Base-by-base conservation (phyloP, 106 monocot species). In the Hemerocallis citrina region DNA sequence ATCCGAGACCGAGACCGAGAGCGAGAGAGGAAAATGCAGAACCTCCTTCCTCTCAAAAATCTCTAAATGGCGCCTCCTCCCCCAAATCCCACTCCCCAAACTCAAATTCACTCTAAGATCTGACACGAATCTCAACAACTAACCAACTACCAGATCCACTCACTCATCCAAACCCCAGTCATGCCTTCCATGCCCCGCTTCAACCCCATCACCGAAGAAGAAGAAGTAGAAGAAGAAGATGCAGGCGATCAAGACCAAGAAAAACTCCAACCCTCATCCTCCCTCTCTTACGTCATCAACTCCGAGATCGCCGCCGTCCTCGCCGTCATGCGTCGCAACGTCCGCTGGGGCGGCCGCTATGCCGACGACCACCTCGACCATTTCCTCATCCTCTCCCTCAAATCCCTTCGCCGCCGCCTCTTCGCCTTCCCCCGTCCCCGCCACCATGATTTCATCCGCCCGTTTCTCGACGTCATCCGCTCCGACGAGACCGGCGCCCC, bases 401-500 rank as follows among this genome's bases (percentile, higher is more conserved):
- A 89, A 65, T 67, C 80, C 21, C 67, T 94, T 13, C 79, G 94
- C 38, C 63, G 79, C 29, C 77, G 58, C 31, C 61, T 82, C 43
- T 86, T 86, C 66, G 66, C 72, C 1, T 86, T 12, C 29, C 55
- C 33, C 24, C 60, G 67, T 63, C 94, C 94, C 51, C 38, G 61
- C 24, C 45, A 56, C 92, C 92, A 39, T n/a, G 34, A 45, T 25
- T 83, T 78, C 64, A 79, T 94, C 72, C 72, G 74, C 31, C 89
- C 94, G 39, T 94, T 94, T 52, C 85, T 94, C 55, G 89, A 94
- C 45, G 83, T 94, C 46, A 69, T 94, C 62, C 80, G 78, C 34
- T 94, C 94, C 29, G 94, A 94, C 52, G 94, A 94, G 77, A 89
- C 86, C 1, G 83, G 89, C 36, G 94, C 94, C 29, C 94, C 94